Evolutionary conservation across 768 basidiomycete species (phyloP).

Genomic region (Tephrocybe sp.): DNA sequence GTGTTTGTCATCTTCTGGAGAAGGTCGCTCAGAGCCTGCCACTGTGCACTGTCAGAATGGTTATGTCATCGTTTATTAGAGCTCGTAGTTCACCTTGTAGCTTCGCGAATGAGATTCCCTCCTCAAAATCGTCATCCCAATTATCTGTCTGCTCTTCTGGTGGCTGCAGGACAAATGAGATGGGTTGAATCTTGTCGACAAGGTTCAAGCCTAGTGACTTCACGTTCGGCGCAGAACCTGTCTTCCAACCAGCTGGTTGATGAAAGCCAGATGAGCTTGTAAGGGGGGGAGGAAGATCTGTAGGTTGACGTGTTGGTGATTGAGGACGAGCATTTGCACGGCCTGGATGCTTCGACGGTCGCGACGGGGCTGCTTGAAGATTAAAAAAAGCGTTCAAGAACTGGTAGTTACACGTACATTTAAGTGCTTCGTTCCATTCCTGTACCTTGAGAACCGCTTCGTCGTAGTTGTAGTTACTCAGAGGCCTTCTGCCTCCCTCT

Average conservation of each 20-base stretch:
- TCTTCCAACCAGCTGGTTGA: slow-evolving; percentile 35
- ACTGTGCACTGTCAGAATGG: slow-evolving; percentile 9
- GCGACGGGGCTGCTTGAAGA: slow-evolving; percentile 59
- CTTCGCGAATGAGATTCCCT: slow-evolving; percentile 86
- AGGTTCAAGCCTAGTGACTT: slow-evolving; percentile 40
- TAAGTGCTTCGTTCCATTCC: slow-evolving; percentile 98
- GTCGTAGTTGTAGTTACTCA: slow-evolving; percentile 86
- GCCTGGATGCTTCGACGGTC: slow-evolving; percentile 67
- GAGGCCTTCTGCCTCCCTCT: slow-evolving; percentile 42
- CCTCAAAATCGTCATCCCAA: slow-evolving; percentile 99
- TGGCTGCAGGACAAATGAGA: slow-evolving; percentile 64
- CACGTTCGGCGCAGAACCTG: slow-evolving; percentile 27
- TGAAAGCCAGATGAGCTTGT: slow-evolving; percentile 28
- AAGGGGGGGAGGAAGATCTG: slow-evolving; percentile 29
- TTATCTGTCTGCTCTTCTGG: slow-evolving; percentile 91
- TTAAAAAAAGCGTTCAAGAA: slow-evolving; percentile 8
- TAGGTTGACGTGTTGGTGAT: slow-evolving; percentile 45
- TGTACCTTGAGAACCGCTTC: slow-evolving; percentile 94
- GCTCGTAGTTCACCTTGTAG: slow-evolving; percentile 52
- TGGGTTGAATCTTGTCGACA: slow-evolving; percentile 58
- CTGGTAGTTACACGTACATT: slow-evolving; percentile 51
- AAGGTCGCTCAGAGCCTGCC: slow-evolving; percentile 62
- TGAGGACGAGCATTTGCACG: slow-evolving; percentile 43
- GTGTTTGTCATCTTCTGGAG: slow-evolving; percentile 54
- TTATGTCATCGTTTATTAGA: not conserved